phyloP scores from a whole-genome alignment of 2,329 filamentous ascomycete species.

The Pseudogymnoascus sp. region DNA sequence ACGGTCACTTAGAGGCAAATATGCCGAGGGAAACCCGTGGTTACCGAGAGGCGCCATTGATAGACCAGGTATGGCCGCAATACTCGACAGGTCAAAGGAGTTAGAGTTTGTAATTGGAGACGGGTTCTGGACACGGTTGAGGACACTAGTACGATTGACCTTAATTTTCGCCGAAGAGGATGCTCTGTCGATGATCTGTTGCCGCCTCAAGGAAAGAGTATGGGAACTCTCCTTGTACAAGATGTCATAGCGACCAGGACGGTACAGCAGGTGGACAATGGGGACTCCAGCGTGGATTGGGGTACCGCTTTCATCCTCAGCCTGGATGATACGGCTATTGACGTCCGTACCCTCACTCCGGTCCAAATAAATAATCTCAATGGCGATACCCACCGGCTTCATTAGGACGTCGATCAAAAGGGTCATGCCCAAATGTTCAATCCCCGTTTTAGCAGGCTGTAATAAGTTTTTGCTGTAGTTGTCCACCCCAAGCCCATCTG shows the following conservation, averaged over 20 bases:
- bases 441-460: constrained; percentile 71
- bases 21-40: constrained; percentile 17
- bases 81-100: constrained; percentile 22
- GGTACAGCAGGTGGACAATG: constrained; percentile 55
- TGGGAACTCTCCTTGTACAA: constrained; percentile 57
- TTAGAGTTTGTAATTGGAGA: constrained; percentile 29
- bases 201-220: constrained; percentile 19
- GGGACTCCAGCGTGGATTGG: constrained; percentile 33
- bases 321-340: constrained; percentile 45
- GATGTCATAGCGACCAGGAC: constrained; percentile 86
- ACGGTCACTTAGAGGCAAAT: neutral
- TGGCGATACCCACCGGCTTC: constrained; percentile 66
- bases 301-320: constrained; percentile 34
- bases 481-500: constrained; percentile 46
- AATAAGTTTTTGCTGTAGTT: constrained; percentile 65
- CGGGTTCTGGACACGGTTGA: constrained; percentile 29
- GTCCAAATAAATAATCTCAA: constrained; percentile 89
- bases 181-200: constrained; percentile 15
- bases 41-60: constrained; percentile 19
- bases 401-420: constrained; percentile 73
- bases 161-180: constrained; percentile 36
- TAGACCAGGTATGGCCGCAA: constrained; percentile 27
- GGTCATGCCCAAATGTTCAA: constrained; percentile 81
- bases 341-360: constrained; percentile 71
- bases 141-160: constrained; percentile 45